Percentiles rank a stretch among this genome's conserved stretches.
Conservation (phyloP, 2,329 filamentous ascomycete genomes). For the Rhexocercosporidium sp. region DNA sequence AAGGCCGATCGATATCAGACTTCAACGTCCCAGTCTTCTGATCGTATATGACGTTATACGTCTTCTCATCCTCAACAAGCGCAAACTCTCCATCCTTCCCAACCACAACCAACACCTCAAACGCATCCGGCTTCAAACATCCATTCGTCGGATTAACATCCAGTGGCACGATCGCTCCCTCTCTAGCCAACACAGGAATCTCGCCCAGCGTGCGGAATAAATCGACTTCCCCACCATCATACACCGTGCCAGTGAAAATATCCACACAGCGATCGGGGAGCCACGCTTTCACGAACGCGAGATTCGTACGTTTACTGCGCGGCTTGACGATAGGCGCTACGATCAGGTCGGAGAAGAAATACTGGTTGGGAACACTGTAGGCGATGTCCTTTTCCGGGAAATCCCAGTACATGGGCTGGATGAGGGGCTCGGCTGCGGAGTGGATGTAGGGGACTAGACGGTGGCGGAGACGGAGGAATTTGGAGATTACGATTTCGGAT, state of each 20-base stretch:
- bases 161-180: conserved; percentile 61
- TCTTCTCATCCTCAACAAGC: conserved; percentile 14
- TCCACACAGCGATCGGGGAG: conserved; percentile 61
- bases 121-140: conserved; percentile 15
- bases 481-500: conserved; percentile 51
- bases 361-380: conserved; percentile 62
- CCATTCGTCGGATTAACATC: conserved; percentile 17
- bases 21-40: conserved; percentile 10
- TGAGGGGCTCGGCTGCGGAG: conserved; percentile 61
- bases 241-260: conserved; percentile 61
- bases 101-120: conserved; percentile 17
- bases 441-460: conserved; percentile 65
- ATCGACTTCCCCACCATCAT: conserved; percentile 59
- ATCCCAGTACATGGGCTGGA: conserved; percentile 69
- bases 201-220: conserved; percentile 55
- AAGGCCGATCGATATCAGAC: conserved; percentile 17
- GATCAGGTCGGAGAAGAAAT: conserved; percentile 61
- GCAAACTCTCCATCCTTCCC: conserved; percentile 13
- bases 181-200: conserved; percentile 58
- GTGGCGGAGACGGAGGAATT: conserved; percentile 60
- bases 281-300: conserved; percentile 59
- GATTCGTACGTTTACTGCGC: conserved; percentile 51
- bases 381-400: conserved; percentile 57
- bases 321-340: conserved; percentile 62
- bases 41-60: not conserved